Base-by-base conservation (phyloP, 805 yeast genomes). In the Candida schatavii region DNA sequence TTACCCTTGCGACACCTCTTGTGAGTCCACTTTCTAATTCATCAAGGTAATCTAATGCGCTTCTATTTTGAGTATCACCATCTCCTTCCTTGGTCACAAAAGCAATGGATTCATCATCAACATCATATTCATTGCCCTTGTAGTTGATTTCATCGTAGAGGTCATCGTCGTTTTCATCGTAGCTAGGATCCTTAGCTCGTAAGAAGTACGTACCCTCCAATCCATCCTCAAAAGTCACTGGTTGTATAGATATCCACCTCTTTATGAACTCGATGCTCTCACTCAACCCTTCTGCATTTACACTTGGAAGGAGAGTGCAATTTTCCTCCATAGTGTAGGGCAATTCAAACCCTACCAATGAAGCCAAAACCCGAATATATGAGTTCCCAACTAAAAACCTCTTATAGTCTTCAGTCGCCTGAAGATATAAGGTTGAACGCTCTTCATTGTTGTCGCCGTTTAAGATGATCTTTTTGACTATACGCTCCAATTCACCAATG, bases 381-480 rank as follows among this genome's bases (percentile, higher is more conserved):
- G 80, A 72, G 41, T 81, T 78, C 15, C 66, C 68, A 18, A 75
- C 65, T 4, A 78, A 48, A 9, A 59, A 44, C n/a, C 70, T 49
- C 14, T 60, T 49, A 23, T 46, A 49, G 23, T 50, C 45, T 20
- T 42, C 51, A 3, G 49, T 35, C 3, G 57, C 48, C 11, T 40
- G 37, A 19, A 56, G 42, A n/a, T 45, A 48, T 26, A 35, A 34
- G 18, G 41, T 32, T 18, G 46, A 28, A 5, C 9, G 11, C 15
- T 31, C 18, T 20, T 35, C 43, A 5, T 28, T 37, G 18, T 42
- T 42, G 5, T 44, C 44, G 23, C 35, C 38, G 11, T 45, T 52
- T 33, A 51, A 43, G 2, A 48, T 32, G 33, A 68, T 58, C 3
- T 39, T 49, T 5, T 55, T 55, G 1, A 59, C 48, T 6, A 72